phyloP scores from a whole-genome alignment of 495 filamentous ascomycete genomes.

The Talaromyces stipitatus region DNA sequence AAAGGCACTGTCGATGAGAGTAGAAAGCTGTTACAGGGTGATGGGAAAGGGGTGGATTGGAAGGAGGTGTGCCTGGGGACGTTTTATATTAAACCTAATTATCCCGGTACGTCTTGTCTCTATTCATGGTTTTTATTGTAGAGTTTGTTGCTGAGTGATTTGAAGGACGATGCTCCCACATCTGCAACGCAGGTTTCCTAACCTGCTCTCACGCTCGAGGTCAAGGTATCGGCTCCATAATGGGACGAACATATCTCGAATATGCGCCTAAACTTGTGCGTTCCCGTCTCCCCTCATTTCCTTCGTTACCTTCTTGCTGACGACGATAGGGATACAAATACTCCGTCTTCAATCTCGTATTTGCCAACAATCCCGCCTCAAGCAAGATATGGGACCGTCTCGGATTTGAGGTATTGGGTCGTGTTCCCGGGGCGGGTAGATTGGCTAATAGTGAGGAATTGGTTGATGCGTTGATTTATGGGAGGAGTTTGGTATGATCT shows the following conservation, averaged over 20 bases:
- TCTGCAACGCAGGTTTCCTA: constrained; percentile 92
- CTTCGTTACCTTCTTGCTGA: background rate
- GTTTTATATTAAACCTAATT: constrained; percentile 98
- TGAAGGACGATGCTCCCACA: constrained; percentile 51
- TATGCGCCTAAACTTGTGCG: constrained; percentile 83
- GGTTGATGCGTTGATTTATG: constrained; percentile 43
- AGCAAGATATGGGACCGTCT: constrained; percentile 93
- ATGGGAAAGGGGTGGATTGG: constrained; percentile 59
- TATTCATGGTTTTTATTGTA: too few species aligned
- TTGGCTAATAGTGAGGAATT: constrained; percentile 34
- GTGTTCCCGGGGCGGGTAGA: constrained; percentile 47
- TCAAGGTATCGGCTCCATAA: constrained; percentile 75
- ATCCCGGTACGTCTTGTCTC: constrained; percentile 69
- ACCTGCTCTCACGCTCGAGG: constrained; percentile 80
- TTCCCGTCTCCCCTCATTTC: constrained; percentile 7
- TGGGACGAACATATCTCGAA: constrained; percentile 88
- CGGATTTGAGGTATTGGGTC: constrained; percentile 89
- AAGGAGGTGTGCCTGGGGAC: constrained; percentile 77
- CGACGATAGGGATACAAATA: constrained; percentile 71
- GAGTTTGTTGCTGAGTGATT: background rate
- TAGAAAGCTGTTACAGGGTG: constrained; percentile 23
- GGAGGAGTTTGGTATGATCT: constrained; percentile 23
- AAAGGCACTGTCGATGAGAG: constrained; percentile 56
- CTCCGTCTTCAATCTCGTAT: constrained; percentile 97
- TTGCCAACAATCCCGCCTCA: constrained; percentile 92